Conservation (phyloP, 192 early-diverging fungal genomes). For the Martensiomyces pterosporus region DNA sequence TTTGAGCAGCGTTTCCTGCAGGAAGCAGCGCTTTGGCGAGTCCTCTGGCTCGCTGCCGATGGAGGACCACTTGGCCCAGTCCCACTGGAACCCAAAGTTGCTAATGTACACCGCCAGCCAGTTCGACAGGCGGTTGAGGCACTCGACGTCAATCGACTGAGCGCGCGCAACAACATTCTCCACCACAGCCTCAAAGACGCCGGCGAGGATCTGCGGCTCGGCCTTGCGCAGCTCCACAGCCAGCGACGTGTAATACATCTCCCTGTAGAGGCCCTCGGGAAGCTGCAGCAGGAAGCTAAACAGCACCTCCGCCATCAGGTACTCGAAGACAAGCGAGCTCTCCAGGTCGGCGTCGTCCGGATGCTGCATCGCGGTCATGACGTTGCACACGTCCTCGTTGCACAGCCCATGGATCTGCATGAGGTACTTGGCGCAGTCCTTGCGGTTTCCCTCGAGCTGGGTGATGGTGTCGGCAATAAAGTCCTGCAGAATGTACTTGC, state of each 20-base stretch:
- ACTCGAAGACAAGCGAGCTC: slow-evolving; percentile 52
- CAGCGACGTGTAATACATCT: slow-evolving; percentile 51
- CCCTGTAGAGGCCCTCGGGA: slow-evolving; percentile 47
- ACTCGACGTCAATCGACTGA: slow-evolving; percentile 67
- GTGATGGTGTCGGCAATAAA: slow-evolving; percentile 73
- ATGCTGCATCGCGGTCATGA: slow-evolving; percentile 28
- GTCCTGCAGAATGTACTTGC: slow-evolving; percentile 68
- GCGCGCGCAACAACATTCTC: slow-evolving; percentile 27
- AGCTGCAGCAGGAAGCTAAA: slow-evolving; percentile 57
- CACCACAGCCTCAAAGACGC: slow-evolving; percentile 27
- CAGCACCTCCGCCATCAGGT: slow-evolving; percentile 54
- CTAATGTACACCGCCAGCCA: slow-evolving; percentile 92
- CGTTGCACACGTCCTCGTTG: slow-evolving; percentile 50
- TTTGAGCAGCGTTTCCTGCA: slow-evolving; percentile 82
- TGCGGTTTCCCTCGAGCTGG: slow-evolving; percentile 89
- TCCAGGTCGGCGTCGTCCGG: slow-evolving; percentile 34
- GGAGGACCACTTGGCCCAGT: slow-evolving; percentile 75
- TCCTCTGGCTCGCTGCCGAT: slow-evolving; percentile 14
- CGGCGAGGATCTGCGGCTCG: slow-evolving; percentile 37
- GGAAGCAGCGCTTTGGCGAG: slow-evolving; percentile 54
- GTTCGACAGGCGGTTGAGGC: slow-evolving; percentile 73
- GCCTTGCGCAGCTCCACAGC: slow-evolving; percentile 53
- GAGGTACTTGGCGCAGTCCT: slow-evolving; percentile 77
- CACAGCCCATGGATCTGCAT: slow-evolving; percentile 60
- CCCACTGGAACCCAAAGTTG: slow-evolving; percentile 89